phyloP scores from a whole-genome alignment of 2,329 filamentous ascomycete genomes.

The Sporothrix brunneoviolacea region DNA sequence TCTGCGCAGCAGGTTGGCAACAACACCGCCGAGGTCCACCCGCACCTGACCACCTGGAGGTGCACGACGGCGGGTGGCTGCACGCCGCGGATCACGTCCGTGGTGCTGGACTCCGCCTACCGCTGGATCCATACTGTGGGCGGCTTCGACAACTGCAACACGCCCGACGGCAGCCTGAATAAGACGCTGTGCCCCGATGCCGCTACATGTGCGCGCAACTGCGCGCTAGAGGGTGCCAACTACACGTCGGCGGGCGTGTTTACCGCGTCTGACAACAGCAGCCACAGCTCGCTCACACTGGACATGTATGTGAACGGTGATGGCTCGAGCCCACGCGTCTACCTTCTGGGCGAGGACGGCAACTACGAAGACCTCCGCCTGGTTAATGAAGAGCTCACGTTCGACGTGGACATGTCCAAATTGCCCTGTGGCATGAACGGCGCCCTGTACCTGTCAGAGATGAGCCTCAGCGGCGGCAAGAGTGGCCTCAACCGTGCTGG shows the following conservation, averaged over 20 bases:
- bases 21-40: conserved; percentile 34
- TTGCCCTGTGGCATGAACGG: conserved; percentile 59
- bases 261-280: background rate
- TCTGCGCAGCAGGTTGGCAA: conserved; percentile 14
- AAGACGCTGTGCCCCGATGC: conserved; percentile 14
- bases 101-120: conserved; percentile 42
- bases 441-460: conserved; percentile 53
- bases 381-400: conserved; percentile 52
- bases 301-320: conserved; percentile 13
- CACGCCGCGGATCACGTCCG: conserved; percentile 37
- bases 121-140: conserved; percentile 12
- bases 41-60: conserved; percentile 42
- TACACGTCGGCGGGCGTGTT: conserved; percentile 11
- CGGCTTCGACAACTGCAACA: conserved; percentile 7
- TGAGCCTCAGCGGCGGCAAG: conserved; percentile 52
- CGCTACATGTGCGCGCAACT: conserved; percentile 15
- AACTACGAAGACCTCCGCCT: conserved; percentile 53
- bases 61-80: conserved; percentile 45
- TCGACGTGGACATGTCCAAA: conserved; percentile 56
- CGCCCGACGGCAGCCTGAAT: conserved; percentile 5
- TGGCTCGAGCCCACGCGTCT: conserved; percentile 38
- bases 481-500: conserved; percentile 50
- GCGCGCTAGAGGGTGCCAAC: conserved; percentile 15
- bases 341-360: conserved; percentile 47
- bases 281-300: conserved; percentile 10